Base-by-base conservation (phyloP, 1,284 basidiomycete genomes). In the Pseudozyma flocculosa region DNA sequence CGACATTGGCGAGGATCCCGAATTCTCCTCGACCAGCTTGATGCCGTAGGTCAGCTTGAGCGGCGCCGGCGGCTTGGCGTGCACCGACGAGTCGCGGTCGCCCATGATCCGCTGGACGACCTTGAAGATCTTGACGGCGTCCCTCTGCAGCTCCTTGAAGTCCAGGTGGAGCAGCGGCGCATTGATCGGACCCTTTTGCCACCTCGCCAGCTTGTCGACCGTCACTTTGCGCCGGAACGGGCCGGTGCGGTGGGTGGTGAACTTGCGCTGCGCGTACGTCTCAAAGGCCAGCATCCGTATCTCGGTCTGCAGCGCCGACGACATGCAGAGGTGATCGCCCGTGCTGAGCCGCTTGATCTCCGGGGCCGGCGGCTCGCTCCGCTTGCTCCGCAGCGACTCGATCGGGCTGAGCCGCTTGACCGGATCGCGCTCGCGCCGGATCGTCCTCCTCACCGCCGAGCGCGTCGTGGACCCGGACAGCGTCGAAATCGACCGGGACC, bases 61-160 rank as follows among this genome's bases (percentile, higher is more conserved):
- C 4, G 43, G 29, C 41, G n/a, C 9, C 17, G 39, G 22, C 21
- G 42, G 23, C 13, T 21, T 26, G 15, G 39, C 13, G 22, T 21
- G 19, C 1, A 41, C 79, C 14, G 73, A 52, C 32, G 84, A 84
- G 61, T 90, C 88, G 3, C 90, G 83, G 72, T 94, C 92, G 34
- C 90, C 90, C 90, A 93, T 94, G 50, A 92, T 85, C 50, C 87
- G 86, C 75, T 93, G 90, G 42, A 93, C 85, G 32, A 91, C 85
- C 73, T 88, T 90, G 83, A 94, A 95, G 4, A 87, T 83, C 68
- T 85, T 87, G 48, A 92, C 83, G 0, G 89, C 89, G 63, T 92
- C 88, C 73, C 84, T 85, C 62, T 86, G 84, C 19, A 89, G 80
- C 3, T 59, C 23, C 19, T 86, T 84, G 48, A 37, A 22, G 15